Base-by-base conservation (phyloP, 1,284 basidiomycete genomes). In the Pholiota adiposa region DNA sequence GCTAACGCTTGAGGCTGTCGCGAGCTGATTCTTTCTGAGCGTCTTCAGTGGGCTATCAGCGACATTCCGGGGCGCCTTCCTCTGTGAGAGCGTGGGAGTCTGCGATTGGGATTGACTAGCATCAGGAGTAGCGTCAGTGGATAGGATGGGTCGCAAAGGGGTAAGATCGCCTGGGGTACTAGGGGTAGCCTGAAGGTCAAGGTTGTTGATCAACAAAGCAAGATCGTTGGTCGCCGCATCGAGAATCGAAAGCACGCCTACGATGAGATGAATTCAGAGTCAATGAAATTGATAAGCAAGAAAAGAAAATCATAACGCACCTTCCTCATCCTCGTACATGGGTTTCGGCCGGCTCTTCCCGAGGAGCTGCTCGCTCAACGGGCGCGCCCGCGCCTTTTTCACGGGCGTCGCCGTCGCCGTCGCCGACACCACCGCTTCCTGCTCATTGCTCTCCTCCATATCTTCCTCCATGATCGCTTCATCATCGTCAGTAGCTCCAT, bases 191-290 rank as follows among this genome's bases (percentile, higher is more conserved):
- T 91, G 85, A 2, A 92, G 77, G 65, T 93, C 89, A 23, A 93
- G 78, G 19, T 83, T 81, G 63, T 87, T 89, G 72, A 93, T 90
- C 12, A 93, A 76, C 51, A 84, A 83, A 0, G 89, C 91, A 1
- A 93, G 79, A 46, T 93, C 91, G 55, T 90, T 85, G 0, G 90
- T 92, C 0, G 87, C 91, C 0, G 87, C 88, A 60, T 88, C 88
- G 19, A 93, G 73, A 19, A 91, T 81, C 0, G 85, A 89, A 1
- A 92, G 69, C n/a, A 84, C 83, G 59, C 81, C 90, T 86, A 56
- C 27, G 16, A 29, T 11, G 9, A 27, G 60, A n/a, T 31, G 55
- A 41, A 16, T 46, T 52, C 41, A 55, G 31, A 3, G 48, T 51
- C 48, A 33, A 57, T 25, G n/a, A 38, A 64, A 55, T 36, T 27